These are phyloP conservation scores for Auricularia heimuer DNA, from an alignment of 768 basidiomycete species.

Conservation along the genomic window DNA sequence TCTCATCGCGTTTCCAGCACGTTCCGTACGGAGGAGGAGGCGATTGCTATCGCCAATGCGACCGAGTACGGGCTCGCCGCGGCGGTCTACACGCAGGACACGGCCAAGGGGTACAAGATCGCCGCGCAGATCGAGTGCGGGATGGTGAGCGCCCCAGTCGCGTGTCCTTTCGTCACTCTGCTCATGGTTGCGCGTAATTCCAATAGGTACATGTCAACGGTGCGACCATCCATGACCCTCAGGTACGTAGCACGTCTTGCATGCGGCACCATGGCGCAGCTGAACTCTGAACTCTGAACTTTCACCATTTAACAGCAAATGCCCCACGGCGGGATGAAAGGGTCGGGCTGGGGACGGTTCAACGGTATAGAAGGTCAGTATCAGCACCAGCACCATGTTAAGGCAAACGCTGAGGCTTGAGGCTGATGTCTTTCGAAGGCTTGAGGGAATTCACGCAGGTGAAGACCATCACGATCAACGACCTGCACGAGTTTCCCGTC, in stretches of 20 bases:
- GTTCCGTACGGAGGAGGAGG: constrained; percentile 16
- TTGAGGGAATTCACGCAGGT: constrained; percentile 22
- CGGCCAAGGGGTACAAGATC: constrained; percentile 14
- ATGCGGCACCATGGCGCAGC: neutral
- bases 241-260: neutral
- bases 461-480: constrained; percentile 8
- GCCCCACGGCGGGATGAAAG: constrained; percentile 22
- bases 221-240: constrained; percentile 19
- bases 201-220: constrained; percentile 18
- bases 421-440: neutral
- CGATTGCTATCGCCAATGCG: constrained; percentile 23
- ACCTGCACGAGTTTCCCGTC: neutral
- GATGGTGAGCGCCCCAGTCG: constrained; percentile 9
- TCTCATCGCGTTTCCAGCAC: neutral
- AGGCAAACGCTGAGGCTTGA: neutral
- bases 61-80: constrained; percentile 23
- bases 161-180: neutral
- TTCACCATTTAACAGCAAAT: constrained; percentile 11
- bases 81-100: constrained; percentile 20
- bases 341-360: constrained; percentile 23
- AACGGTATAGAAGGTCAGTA: constrained; percentile 19
- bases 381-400: neutral
- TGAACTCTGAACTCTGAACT: neutral
- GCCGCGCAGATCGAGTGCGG: constrained; percentile 21
- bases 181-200: neutral